Evolutionary conservation across 768 basidiomycete species (phyloP), one percentile per base, ranked within the genome.

Genomic region (Boletellus sp.): DNA sequence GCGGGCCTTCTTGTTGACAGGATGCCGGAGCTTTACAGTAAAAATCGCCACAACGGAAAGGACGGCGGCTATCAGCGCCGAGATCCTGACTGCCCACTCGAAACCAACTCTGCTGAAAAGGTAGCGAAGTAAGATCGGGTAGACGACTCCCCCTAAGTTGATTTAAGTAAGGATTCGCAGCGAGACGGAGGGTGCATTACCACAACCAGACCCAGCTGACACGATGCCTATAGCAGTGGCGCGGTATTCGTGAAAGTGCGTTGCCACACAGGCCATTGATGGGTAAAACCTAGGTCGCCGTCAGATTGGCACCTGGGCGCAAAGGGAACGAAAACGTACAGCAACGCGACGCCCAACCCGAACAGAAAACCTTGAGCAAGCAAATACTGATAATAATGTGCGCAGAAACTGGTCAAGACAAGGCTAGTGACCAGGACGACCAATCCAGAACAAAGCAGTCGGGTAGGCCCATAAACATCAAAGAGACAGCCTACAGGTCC

Each of bases 181-280:
- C 1, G 5, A n/a, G 47, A 50, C 44, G 48, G 50, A 44, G 45
- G 42, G 45, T 9, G 46, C 46, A 20, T 52, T 51, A 82, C 84
- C 84, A 48, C 79, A 62, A 48, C 84, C 78, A 22, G 83, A 83
- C n/a, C 89, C 89, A 31, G 86, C 79, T 1, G 79, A 74, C 16
- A 80, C 83, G 48, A 91, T 69, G 2, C 89, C 89, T 33, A 86
- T 70, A 0, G 88, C 86, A 2, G 87, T 83, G 3, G 84, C 85
- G 13, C 87, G 78, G 53, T 83, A 81, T 53, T 75, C 76, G 42
- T 62, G 59, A 67, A 87, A 90, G 62, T 83, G 75, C 1, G 83
- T 87, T 0, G 84, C 78, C 10, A 87, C 74, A 45, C 82, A 80
- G 4, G 84, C 75, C 26, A 90, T 69, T 0, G 83, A 72, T 0